Percentiles rank a stretch among this genome's conserved stretches.
These are phyloP conservation scores for Fusarium hainanense DNA, from an alignment of 2,329 filamentous ascomycete species.

Conservation along the genomic window DNA sequence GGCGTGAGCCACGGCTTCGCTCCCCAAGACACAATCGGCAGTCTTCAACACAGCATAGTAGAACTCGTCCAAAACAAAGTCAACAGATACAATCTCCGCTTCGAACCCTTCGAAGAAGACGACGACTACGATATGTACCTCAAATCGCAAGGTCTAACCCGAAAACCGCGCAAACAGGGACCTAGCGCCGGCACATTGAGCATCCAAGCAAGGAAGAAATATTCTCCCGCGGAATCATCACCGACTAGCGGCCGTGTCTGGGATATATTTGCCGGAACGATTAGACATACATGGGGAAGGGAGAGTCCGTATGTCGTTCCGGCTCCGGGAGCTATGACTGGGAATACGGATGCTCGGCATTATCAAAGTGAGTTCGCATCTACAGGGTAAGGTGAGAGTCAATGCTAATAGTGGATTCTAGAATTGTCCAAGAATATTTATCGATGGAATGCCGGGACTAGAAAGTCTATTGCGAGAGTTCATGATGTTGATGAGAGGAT, in stretches of 20 bases:
- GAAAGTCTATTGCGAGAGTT: slow-evolving; percentile 9
- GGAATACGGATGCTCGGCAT: slow-evolving; percentile 23
- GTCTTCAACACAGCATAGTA: not conserved
- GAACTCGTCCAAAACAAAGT: not conserved
- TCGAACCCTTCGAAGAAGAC: slow-evolving; percentile 18
- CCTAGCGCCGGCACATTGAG: not conserved
- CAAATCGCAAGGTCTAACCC: not conserved
- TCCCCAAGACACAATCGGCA: slow-evolving; percentile 13
- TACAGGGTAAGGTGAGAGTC: not conserved
- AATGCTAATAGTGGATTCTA: not conserved
- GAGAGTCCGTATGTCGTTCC: not conserved
- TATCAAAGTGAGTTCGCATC: slow-evolving; percentile 4
- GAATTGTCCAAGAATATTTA: slow-evolving; percentile 12
- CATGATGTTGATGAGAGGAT: slow-evolving; percentile 22
- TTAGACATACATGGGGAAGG: not conserved
- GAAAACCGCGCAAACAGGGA: not conserved
- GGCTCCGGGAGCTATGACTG: slow-evolving; percentile 24
- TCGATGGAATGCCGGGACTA: slow-evolving; percentile 3
- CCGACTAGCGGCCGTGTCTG: slow-evolving; percentile 8
- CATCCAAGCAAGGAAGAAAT: not conserved
- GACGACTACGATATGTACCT: not conserved
- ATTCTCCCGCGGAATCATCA: not conserved
- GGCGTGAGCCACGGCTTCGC: slow-evolving; percentile 65
- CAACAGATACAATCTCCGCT: not conserved
- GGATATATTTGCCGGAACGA: slow-evolving; percentile 18